Conservation (phyloP, 106 monocot genomes). For the Acorus gramineus region DNA sequence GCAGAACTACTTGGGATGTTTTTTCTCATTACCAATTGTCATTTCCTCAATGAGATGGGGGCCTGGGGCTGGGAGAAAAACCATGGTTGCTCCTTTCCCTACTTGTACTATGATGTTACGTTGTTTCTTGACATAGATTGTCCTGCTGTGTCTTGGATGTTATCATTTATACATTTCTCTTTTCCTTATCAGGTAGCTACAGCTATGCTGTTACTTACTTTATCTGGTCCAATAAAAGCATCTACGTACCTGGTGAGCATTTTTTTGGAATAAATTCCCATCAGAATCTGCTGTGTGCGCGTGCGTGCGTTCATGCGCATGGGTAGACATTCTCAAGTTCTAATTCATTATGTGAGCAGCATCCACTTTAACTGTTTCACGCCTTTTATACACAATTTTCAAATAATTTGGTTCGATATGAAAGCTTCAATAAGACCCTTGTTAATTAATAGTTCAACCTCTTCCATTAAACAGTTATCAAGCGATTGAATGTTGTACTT, state of each 20-base stretch:
- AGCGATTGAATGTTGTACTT: too few relatives aligned
- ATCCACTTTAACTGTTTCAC: too few relatives aligned
- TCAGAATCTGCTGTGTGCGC: neutral
- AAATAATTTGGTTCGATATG: too few relatives aligned
- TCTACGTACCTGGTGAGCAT: constrained; percentile 62
- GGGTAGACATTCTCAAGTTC: too few relatives aligned
- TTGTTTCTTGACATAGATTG: constrained; percentile 8
- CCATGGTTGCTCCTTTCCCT: constrained; percentile 34
- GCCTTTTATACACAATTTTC: too few relatives aligned
- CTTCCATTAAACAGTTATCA: too few relatives aligned
- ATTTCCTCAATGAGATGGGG: constrained; percentile 96
- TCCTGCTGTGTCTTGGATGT: neutral
- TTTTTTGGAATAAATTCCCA: neutral
- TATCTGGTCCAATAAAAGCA: constrained; percentile 90
- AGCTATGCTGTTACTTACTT: constrained; percentile 54
- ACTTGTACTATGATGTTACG: too few relatives aligned
- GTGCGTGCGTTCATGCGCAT: neutral
- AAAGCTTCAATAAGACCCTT: too few relatives aligned
- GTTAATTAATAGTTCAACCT: too few relatives aligned
- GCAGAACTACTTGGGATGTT: constrained; percentile 87
- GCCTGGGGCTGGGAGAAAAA: constrained; percentile 80
- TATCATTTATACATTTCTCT: neutral
- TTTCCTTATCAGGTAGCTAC: constrained; percentile 59
- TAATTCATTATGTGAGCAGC: too few relatives aligned
- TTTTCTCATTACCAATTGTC: constrained; percentile 86